Base-by-base conservation (phyloP, 352 stramenopile species). In the Phytophthora pinifolia region DNA sequence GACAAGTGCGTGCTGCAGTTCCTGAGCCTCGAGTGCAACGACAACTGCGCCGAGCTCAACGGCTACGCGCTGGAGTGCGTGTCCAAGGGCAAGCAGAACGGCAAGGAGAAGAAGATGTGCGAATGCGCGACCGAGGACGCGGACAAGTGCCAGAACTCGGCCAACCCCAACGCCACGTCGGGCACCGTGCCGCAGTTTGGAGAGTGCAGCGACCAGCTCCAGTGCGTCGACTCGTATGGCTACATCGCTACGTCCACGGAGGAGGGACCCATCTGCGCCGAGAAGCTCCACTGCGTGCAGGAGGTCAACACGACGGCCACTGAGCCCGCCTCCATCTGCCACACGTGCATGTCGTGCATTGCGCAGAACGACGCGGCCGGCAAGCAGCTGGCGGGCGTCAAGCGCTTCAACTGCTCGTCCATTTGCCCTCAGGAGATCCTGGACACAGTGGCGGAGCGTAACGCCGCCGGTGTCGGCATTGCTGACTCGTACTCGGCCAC, bases 281-380 rank as follows among this genome's bases (percentile, higher is more conserved):
- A 92, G 60, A 78, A 79, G 55, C 45, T 92, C 9, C 76, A 88
- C 59, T 92, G 82, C 41, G 67, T 92, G 6, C 67, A 84, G 62
- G 79, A 89, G 42, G 47, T 84, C 46, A 85, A 89, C 67, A 83
- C 82, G 32, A 77, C 62, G 12, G 82, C 74, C 1, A 82, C 74
- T 4, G 56, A 80, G 50, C 72, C 73, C 6, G 77, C 75, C 2
- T 66, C 78, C 45, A 88, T 90, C 43, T 92, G 82, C 65, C 79
- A 89, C 73, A 92, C 82, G 62, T 92, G 82, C 62, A 81, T 83
- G 61, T 89, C 77, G 54, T 92, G 82, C 65, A 87, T 88, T 43
- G 67, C 74, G 12, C 79, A 89, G 68, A 89, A 89, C 62, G 76
- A 87, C 54, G 70, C 65, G 7, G 67, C 70, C n/a, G 65, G 72